Percentiles rank a stretch among this genome's conserved stretches.
phyloP scores from a whole-genome alignment of 768 basidiomycete genomes.

The Asterophora lycoperdoides region DNA sequence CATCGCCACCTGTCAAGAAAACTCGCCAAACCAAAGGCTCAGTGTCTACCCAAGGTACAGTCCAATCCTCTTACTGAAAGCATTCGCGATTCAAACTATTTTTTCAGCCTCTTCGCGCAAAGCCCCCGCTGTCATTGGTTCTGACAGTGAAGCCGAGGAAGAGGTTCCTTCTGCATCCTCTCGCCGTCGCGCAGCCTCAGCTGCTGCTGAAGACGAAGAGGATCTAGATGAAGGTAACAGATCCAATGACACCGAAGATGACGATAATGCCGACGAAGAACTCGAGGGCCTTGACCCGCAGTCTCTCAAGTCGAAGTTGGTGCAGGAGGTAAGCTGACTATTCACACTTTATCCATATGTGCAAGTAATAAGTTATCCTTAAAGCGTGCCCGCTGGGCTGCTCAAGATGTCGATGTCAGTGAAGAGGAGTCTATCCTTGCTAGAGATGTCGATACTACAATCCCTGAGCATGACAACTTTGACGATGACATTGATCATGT shows the following conservation, averaged over 20 bases:
- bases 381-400: conserved; percentile 2
- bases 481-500: background rate
- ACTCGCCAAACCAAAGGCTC: too few relatives aligned
- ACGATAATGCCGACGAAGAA: background rate
- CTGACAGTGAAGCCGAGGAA: too few relatives aligned
- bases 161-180: too few relatives aligned
- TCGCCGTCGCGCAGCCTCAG: too few relatives aligned
- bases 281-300: background rate
- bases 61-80: too few relatives aligned
- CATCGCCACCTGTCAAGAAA: too few relatives aligned
- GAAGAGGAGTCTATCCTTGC: background rate
- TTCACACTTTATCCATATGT: background rate
- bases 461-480: background rate
- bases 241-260: background rate
- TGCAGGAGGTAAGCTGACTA: background rate
- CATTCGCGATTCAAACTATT: too few relatives aligned
- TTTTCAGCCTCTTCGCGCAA: too few relatives aligned
- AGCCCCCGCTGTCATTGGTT: too few relatives aligned
- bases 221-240: background rate
- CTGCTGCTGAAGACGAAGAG: background rate
- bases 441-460: background rate
- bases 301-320: background rate
- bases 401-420: background rate
- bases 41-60: too few relatives aligned
- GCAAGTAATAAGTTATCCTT: background rate